phyloP scores from a whole-genome alignment of 768 basidiomycete species.

The Coprinellus micaceus region DNA sequence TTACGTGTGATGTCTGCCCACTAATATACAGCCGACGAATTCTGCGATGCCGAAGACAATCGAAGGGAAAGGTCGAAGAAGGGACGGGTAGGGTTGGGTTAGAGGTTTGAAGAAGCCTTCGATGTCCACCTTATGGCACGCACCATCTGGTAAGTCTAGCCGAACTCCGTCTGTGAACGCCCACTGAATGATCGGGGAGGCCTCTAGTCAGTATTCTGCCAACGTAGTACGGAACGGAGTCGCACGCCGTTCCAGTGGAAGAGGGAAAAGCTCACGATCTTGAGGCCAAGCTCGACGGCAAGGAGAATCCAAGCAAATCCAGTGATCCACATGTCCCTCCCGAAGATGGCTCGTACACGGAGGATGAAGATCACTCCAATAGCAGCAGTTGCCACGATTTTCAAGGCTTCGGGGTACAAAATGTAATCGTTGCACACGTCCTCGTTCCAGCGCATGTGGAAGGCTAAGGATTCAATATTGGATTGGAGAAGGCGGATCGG shows the following conservation, averaged over 20 bases:
- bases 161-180: conserved; percentile 33
- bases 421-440: conserved; percentile 31
- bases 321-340: conserved; percentile 17
- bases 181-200: conserved; percentile 21
- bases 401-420: conserved; percentile 33
- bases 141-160: conserved; percentile 28
- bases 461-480: conserved; percentile 19
- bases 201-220: no score
- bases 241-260: not conserved
- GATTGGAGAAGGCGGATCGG: not conserved
- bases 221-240: no score
- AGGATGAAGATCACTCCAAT: conserved; percentile 33
- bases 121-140: not conserved
- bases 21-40: conserved; percentile 33
- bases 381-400: conserved; percentile 26
- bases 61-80: no score
- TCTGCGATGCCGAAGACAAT: conserved; percentile 16
- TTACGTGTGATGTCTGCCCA: conserved; percentile 25
- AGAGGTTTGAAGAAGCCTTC: not conserved
- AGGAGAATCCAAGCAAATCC: conserved; percentile 20
- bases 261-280: conserved; percentile 27
- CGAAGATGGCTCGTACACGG: conserved; percentile 30
- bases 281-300: conserved; percentile 24
- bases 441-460: conserved; percentile 31
- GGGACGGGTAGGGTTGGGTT: not conserved